Evolutionary conservation across 768 basidiomycete species (phyloP), one percentile per base, ranked within the genome.

Genomic region (Pleurotus giganteus): DNA sequence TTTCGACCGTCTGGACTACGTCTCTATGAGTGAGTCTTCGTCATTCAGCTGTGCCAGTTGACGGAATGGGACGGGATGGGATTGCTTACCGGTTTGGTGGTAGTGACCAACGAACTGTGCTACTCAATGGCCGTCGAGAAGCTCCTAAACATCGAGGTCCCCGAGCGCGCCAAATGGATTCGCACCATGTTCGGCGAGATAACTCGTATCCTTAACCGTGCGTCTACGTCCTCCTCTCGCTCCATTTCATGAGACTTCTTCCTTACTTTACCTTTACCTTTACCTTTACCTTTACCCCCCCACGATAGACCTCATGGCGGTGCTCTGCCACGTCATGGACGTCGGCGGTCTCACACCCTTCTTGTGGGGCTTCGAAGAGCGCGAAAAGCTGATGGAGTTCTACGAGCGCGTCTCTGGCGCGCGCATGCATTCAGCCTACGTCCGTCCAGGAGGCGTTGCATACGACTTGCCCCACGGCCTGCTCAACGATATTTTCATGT

Each of bases 361-460:
- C 86, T 78, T 99, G 27, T 99, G 96, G 94, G 96, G 96, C 63
- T 98, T 98, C 79, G 96, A 98, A 73, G 96, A 99, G 72, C 93
- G 96, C 54, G 96, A 98, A 76, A 99, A 99, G 78, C 85, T 98
- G 59, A 98, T 98, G 96, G 96, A 99, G 68, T 99, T 98, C 74
- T 99, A 99, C 70, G 96, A 99, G 74, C 94, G 96, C 54, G 96
- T 98, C 36, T 98, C 95, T 7, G 96, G 96, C 60, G 96, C 96
- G 4, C 94, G 96, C 53, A 81, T 99, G 64, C 96, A 99, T 65
- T 86, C 94, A 4, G 96, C 96, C n/a, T 99, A 98, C 69, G 89
- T 98, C 45, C 89, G 96, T 57, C 96, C 96, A 1, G 96, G 96
- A 57, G 96, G 96, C 63, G 96, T 99, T 45, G 96, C 96, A 1